These are phyloP conservation scores for Aspergillus ostianus DNA, from an alignment of 495 filamentous ascomycete species.

Conservation along the genomic window DNA sequence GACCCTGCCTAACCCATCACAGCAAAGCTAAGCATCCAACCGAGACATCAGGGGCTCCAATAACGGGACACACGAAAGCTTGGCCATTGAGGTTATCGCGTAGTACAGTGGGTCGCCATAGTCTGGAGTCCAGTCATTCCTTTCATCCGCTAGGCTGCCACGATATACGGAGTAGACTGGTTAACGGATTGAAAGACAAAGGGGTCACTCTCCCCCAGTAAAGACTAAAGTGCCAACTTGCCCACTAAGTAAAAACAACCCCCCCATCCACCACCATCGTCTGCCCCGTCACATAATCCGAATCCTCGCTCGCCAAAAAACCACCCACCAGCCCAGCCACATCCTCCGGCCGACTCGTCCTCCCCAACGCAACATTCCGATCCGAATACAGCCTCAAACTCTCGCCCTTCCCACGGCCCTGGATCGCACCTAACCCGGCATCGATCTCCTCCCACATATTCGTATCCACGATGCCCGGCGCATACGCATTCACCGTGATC, in stretches of 20 bases:
- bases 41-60: neutral
- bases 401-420: slow-evolving; percentile 48
- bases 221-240: too few relatives aligned
- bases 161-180: too few relatives aligned
- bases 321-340: slow-evolving; percentile 55
- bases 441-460: slow-evolving; percentile 62
- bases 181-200: too few relatives aligned
- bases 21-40: neutral
- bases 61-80: slow-evolving; percentile 12
- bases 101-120: neutral
- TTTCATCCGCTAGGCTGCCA: neutral
- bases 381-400: slow-evolving; percentile 46
- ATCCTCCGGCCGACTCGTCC: slow-evolving; percentile 56
- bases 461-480: slow-evolving; percentile 61
- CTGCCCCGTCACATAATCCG: slow-evolving; percentile 62
- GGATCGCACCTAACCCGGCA: slow-evolving; percentile 44
- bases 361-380: slow-evolving; percentile 46
- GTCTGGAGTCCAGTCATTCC: neutral
- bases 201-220: neutral
- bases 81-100: slow-evolving; percentile 15
- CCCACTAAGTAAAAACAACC: slow-evolving; percentile 51
- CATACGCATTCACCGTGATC: slow-evolving; percentile 64
- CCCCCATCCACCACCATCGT: slow-evolving; percentile 63
- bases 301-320: slow-evolving; percentile 53
- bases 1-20: neutral